Evolutionary conservation across 345 rosid genomes (phyloP), one percentile per base, ranked within the genome.

Genomic region (Pseudoturritis turrita): DNA sequence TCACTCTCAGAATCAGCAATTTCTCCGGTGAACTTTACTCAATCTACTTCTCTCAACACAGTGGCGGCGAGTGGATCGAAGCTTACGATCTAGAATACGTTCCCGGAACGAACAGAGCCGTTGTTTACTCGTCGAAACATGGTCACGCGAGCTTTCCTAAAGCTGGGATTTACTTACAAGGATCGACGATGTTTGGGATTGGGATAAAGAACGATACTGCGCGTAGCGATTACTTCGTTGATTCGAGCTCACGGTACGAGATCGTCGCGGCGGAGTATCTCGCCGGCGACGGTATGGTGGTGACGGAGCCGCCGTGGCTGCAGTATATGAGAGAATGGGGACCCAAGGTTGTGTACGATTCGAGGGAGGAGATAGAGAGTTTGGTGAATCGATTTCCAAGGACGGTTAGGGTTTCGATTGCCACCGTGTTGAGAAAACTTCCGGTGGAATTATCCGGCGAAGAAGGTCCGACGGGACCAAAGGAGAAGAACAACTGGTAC

Each of bases 291-390:
- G 49, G 62, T 41, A 73, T 63, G 18, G 82, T 62, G 46, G 62
- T 86, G 33, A 19, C 23, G 0, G 96, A 94, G 79, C 95, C 96
- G 19, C 36, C 59, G 15, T 94, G 98, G 98, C 70, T 91, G 73
- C 88, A 84, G 56, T 91, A 83, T 31, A 94, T 94, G 96, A 82
- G 97, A 78, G 79, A 88, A 51, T 94, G 96, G 95, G 98, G 97
- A 31, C 93, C 96, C 18, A 80, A 54, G 21, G 72, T 87, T 12
- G 78, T 81, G 13, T 89, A 94, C n/a, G 78, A 77, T 73, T 85
- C 91, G 21, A 85, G 85, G 68, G 75, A 77, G 7, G 83, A 85
- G 78, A 72, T 88, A 7, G 86, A 94, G 19, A 88, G 61, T 75
- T 65, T 83, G 18, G 50, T 84, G 37, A 81, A 72, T 26, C 62